Evolutionary conservation across 2,329 filamentous ascomycete genomes (phyloP).

Genomic region (Beauveria pseudobassiana): DNA sequence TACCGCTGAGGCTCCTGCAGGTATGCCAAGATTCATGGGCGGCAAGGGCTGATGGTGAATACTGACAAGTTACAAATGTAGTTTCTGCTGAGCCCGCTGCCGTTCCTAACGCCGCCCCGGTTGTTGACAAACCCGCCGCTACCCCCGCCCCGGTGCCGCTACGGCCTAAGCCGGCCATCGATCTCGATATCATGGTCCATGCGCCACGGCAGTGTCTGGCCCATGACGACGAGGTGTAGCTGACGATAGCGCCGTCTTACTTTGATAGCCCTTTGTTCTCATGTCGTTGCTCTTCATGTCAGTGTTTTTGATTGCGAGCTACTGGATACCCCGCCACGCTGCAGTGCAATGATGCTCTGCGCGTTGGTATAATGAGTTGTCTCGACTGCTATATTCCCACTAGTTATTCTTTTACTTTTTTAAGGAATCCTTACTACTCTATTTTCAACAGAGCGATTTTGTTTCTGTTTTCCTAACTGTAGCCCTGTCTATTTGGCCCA

Average conservation of each 20-base stretch:
- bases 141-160: constrained; percentile 18
- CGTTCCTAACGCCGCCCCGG: constrained; percentile 4
- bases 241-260: constrained; percentile 6
- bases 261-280: constrained; percentile 1
- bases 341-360: not conserved
- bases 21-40: not conserved
- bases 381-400: constrained; percentile 6
- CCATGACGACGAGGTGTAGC: not conserved
- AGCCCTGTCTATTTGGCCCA: constrained; percentile 32
- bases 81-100: constrained; percentile 7
- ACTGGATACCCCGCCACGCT: constrained; percentile 13
- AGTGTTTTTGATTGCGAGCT: constrained; percentile 2
- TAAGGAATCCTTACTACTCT: not conserved
- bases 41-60: not conserved
- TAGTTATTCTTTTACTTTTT: not conserved
- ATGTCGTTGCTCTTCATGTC: constrained; percentile 1
- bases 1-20: constrained; percentile 13
- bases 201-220: not conserved
- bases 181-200: not conserved
- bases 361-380: constrained; percentile 6
- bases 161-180: constrained; percentile 10
- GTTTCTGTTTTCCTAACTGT: not conserved
- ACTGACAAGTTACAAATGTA: not conserved
- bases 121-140: constrained; percentile 9
- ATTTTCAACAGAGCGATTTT: not conserved